phyloP scores from a whole-genome alignment of 1,284 basidiomycete species.

The Psilocybe mexicana region DNA sequence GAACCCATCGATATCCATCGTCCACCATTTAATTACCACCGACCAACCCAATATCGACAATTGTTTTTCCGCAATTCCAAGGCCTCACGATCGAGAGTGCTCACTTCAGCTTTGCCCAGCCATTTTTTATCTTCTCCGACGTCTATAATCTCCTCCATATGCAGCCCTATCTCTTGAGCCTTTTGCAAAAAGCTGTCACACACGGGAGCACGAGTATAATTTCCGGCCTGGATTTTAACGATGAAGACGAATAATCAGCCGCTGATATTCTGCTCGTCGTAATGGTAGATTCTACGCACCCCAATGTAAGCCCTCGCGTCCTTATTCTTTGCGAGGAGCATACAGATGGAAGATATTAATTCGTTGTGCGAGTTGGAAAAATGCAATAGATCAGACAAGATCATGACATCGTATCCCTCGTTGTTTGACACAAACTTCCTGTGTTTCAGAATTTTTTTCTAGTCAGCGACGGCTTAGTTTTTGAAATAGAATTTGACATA shows the following conservation, averaged over 20 bases:
- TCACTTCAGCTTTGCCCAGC: constrained; percentile 48
- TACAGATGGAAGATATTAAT: constrained; percentile 50
- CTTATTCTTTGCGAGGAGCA: constrained; percentile 46
- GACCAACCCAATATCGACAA: constrained; percentile 62
- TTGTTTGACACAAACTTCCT: constrained; percentile 20
- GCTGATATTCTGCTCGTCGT: background rate
- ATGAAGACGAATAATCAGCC: background rate
- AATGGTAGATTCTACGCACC: constrained; percentile 28
- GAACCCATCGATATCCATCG: no score
- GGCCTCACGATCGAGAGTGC: constrained; percentile 47
- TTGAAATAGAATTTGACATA: constrained; percentile 32
- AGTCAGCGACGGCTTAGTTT: background rate
- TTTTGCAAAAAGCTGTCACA: constrained; percentile 56
- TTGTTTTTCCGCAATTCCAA: constrained; percentile 52
- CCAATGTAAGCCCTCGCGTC: constrained; percentile 56
- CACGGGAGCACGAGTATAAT: constrained; percentile 55
- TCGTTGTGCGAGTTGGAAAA: constrained; percentile 61
- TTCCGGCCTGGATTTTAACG: constrained; percentile 45
- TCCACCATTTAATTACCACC: constrained; percentile 34
- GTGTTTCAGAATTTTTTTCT: constrained; percentile 11
- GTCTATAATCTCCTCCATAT: constrained; percentile 44
- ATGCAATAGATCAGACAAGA: constrained; percentile 71
- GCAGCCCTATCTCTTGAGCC: constrained; percentile 43
- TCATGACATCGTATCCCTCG: constrained; percentile 53
- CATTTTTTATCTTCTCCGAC: constrained; percentile 40